Evolutionary conservation across 352 stramenopile genomes (phyloP), one percentile per base, ranked within the genome.

Genomic region (Globisporangium radiosum): DNA sequence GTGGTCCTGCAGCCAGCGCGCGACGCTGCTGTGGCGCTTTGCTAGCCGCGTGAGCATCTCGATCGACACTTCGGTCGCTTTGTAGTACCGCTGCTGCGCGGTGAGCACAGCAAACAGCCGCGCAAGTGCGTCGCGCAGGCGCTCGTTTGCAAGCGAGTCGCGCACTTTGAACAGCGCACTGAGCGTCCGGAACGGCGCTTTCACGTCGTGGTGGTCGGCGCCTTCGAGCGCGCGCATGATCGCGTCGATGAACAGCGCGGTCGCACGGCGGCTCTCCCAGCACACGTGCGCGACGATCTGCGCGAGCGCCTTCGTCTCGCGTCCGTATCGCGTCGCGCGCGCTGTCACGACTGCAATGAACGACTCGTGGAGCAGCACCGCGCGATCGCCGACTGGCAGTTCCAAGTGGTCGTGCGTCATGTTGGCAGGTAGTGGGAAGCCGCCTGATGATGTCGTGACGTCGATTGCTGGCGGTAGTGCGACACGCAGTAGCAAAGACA

Each of bases 171-270:
- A 63, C 10, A 95, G 56, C 54, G 83, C 76, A 43, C 88, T 90
- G 6, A 96, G 58, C n/a, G 83, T 90, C 11, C 87, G 87, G 59
- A 96, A 94, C 49, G 88, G 94, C n/a, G 85, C 69, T 51, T 96
- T 96, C 51, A 96, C 73, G 47, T 94, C 84, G 38, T 94, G 80
- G 56, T 94, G 81, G 58, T 96, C 85, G 54, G 92, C 76, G 37
- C 66, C 63, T 59, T 94, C 78, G 13, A 96, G 85, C n/a, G 81
- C 85, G 40, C 80, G 65, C 56, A 87, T 75, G 57, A 95, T 81
- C 17, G 64, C 76, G 44, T 90, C 69, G 47, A 90, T 54, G 42
- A 91, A 87, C 14, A 74, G 60, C 1, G 57, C 48, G 39, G 86
- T 88, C 10, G 88, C 68, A 3, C 65, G 72, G 1, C 69, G 74